A percentile compares a stretch with the other conserved stretches of the same genome.
These are phyloP conservation scores for Russula earlei DNA, from an alignment of 768 basidiomycete genomes.

Conservation along the genomic window DNA sequence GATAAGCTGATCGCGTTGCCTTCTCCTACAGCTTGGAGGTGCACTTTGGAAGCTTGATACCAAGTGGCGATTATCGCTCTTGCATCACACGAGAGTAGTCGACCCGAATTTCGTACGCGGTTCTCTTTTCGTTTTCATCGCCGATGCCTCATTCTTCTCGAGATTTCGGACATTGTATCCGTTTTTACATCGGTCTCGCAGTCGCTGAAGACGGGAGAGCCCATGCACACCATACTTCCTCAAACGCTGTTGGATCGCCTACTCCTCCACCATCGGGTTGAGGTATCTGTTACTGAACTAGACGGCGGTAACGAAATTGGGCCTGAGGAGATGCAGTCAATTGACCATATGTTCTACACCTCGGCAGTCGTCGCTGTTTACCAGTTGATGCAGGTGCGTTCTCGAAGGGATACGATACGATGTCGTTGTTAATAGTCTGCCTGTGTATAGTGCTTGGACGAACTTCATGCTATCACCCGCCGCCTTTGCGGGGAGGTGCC, in stretches of 20 bases:
- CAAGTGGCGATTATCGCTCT: conserved; percentile 32
- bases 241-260: conserved; percentile 16
- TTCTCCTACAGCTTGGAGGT: conserved; percentile 31
- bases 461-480: conserved; percentile 10
- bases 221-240: conserved; percentile 18
- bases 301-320: background rate
- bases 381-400: conserved; percentile 10
- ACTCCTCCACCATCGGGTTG: conserved; percentile 2
- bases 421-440: background rate
- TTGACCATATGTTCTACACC: conserved; percentile 15
- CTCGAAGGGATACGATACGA: background rate
- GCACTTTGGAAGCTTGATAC: conserved; percentile 37
- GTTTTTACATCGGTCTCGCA: conserved; percentile 23
- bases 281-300: background rate
- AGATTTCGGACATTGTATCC: conserved; percentile 38
- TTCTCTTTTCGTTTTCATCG: background rate
- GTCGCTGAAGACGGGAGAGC: conserved; percentile 15
- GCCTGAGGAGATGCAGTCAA: conserved; percentile 7
- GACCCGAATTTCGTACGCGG: conserved; percentile 43
- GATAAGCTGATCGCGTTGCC: background rate
- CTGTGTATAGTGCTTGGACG: conserved; percentile 11
- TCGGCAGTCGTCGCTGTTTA: conserved; percentile 13
- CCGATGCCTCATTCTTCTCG: background rate
- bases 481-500: conserved; percentile 13
- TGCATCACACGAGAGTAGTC: conserved; percentile 39